These are phyloP conservation scores for Wallacemonas sp. DNA, from an alignment of 208 protist genomes.

Conservation along the genomic window DNA sequence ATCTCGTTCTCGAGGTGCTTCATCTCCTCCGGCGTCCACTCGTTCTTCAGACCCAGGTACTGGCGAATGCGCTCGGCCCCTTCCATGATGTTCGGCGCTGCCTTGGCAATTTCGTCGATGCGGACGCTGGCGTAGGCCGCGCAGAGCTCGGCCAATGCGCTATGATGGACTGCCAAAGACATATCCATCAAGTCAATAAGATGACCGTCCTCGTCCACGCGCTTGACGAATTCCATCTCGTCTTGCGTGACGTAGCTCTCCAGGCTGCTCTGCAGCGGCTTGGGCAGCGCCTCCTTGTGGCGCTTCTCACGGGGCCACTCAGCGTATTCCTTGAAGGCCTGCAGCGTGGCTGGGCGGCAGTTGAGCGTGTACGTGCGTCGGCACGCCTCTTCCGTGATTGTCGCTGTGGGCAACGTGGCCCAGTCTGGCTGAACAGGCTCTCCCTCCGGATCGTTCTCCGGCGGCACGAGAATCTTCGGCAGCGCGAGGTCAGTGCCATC, in stretches of 20 bases:
- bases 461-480: constrained; percentile 5
- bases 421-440: background rate
- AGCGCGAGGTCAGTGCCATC: background rate
- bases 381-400: background rate
- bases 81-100: constrained; percentile 45
- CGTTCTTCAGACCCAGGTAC: constrained; percentile 44
- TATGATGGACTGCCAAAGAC: constrained; percentile 23
- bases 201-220: constrained; percentile 17
- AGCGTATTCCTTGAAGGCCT: constrained; percentile 20
- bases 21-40: constrained; percentile 58
- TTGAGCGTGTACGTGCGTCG: constrained; percentile 1
- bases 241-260: constrained; percentile 21
- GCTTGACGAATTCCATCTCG: constrained; percentile 31
- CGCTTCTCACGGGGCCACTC: constrained; percentile 13
- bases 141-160: constrained; percentile 24
- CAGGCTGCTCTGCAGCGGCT: constrained; percentile 21
- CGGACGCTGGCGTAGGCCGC: constrained; percentile 31
- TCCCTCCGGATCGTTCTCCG: background rate
- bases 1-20: constrained; percentile 57
- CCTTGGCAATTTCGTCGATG: constrained; percentile 43
- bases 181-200: constrained; percentile 27
- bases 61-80: constrained; percentile 40
- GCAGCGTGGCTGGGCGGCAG: constrained; percentile 14
- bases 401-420: background rate
- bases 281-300: constrained; percentile 24